These are phyloP conservation scores for Talaromyces adpressus DNA, from an alignment of 495 filamentous ascomycete species.

Conservation along the genomic window DNA sequence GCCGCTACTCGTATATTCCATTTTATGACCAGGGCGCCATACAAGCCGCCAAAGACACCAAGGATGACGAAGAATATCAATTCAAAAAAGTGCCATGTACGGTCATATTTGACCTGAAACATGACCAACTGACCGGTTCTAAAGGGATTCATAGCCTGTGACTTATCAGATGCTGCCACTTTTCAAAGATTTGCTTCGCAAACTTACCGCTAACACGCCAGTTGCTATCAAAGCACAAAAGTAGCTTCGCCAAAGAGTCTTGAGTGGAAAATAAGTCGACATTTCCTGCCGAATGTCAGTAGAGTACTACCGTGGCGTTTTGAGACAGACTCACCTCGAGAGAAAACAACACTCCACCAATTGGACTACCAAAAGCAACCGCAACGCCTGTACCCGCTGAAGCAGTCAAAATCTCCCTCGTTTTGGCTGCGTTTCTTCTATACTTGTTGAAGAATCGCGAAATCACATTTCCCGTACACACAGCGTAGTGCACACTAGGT, in stretches of 20 bases:
- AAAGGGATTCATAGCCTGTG: conserved; percentile 87
- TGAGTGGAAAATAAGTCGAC: conserved; percentile 95
- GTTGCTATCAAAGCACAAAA: conserved; percentile 97
- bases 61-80: conserved; percentile 86
- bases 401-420: conserved; percentile 88
- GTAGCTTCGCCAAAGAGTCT: conserved; percentile 97
- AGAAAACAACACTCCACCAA: conserved; percentile 94
- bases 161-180: conserved; percentile 7
- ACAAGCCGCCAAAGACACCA: conserved; percentile 89
- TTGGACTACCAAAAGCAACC: conserved; percentile 95
- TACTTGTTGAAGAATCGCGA: conserved; percentile 91
- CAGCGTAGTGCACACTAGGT: conserved; percentile 95
- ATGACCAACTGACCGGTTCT: conserved; percentile 98
- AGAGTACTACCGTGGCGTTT: neutral
- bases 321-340: conserved; percentile 52
- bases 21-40: conserved; percentile 96
- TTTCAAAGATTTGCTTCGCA: neutral
- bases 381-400: conserved; percentile 93
- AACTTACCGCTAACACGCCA: conserved; percentile 69
- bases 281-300: conserved; percentile 58
- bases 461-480: conserved; percentile 96
- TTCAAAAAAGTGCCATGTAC: conserved; percentile 97
- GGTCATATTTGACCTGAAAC: conserved; percentile 96
- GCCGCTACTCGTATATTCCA: conserved; percentile 91
- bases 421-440: conserved; percentile 87